phyloP scores from a whole-genome alignment of 129 eudicot genomes.

The Tagetes erecta region DNA sequence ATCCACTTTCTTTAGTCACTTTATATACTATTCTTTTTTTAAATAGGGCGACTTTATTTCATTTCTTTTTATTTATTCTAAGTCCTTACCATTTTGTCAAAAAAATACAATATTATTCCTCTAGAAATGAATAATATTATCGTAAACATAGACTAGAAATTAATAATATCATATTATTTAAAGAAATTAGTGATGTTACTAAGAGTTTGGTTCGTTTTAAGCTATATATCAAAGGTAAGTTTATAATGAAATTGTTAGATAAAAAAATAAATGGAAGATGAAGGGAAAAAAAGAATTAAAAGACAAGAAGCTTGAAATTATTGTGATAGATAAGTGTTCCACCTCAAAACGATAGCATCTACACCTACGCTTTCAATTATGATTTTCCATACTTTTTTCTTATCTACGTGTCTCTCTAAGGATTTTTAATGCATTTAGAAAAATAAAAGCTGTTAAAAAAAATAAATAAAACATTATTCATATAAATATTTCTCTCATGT shows the following conservation, averaged over 20 bases:
- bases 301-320: not conserved
- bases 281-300: not conserved
- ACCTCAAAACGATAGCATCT: constrained; percentile 12
- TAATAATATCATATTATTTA: no score
- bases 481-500: no score
- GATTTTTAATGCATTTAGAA: not conserved
- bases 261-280: not conserved
- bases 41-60: not conserved
- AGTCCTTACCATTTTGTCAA: not conserved
- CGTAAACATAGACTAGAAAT: no score
- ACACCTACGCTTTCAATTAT: not conserved
- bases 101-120: not conserved
- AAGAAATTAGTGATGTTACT: no score
- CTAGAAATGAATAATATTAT: not conserved
- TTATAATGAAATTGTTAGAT: not conserved
- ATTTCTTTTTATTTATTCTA: not conserved
- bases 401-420: not conserved
- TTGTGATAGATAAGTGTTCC: constrained; percentile 15
- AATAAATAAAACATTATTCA: no score
- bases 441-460: no score
- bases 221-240: not conserved
- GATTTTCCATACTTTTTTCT: not conserved
- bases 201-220: no score
- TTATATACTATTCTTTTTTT: not conserved
- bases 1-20: not conserved